These are phyloP conservation scores for Annulohypoxylon bovei DNA, from an alignment of 495 filamentous ascomycete genomes.

Conservation along the genomic window DNA sequence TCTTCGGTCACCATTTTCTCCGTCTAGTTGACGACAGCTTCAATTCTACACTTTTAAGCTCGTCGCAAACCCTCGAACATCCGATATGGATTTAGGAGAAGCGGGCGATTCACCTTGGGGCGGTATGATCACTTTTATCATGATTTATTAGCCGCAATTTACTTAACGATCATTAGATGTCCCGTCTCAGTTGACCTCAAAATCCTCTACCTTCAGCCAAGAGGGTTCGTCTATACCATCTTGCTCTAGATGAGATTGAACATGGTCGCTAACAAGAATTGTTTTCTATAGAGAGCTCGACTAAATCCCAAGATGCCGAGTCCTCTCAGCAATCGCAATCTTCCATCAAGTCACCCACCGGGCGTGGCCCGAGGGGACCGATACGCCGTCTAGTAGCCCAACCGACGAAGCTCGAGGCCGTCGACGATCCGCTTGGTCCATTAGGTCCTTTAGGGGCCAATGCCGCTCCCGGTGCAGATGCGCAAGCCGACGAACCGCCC, in stretches of 20 bases:
- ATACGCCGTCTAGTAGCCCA: conserved; percentile 80
- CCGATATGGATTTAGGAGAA: conserved; percentile 69
- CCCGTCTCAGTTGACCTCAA: conserved; percentile 62
- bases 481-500: conserved; percentile 74
- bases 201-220: conserved; percentile 41
- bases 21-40: conserved; percentile 17
- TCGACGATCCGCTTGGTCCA: conserved; percentile 87
- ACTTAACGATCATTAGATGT: conserved; percentile 59
- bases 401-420: conserved; percentile 83
- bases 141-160: conserved; percentile 21
- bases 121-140: conserved; percentile 60
- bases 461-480: conserved; percentile 50
- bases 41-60: conserved; percentile 8
- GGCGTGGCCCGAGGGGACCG: conserved; percentile 45
- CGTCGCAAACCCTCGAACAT: conserved; percentile 16
- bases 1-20: neutral
- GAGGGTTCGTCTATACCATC: conserved; percentile 24
- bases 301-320: conserved; percentile 38
- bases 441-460: conserved; percentile 77
- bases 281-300: conserved; percentile 15
- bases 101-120: conserved; percentile 76
- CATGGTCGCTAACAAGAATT: conserved; percentile 48
- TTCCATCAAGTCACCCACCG: conserved; percentile 47
- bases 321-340: conserved; percentile 43
- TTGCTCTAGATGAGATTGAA: conserved; percentile 37